Conservation (phyloP, 2,329 filamentous ascomycete genomes). For the Cucurbitaria berberidis region DNA sequence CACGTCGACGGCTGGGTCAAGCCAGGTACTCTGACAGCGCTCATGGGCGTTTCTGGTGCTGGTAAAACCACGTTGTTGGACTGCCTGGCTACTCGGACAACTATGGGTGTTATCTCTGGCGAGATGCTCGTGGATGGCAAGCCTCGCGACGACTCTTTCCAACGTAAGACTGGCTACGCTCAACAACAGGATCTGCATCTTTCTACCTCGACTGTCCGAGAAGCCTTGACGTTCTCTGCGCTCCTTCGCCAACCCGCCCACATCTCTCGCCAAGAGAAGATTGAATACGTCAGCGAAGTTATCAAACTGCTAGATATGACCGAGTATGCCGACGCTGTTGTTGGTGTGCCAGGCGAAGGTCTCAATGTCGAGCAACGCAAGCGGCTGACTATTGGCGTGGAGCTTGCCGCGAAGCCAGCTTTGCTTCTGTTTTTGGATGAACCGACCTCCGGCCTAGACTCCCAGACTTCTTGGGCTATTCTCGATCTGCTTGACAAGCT, state of each 20-base stretch:
- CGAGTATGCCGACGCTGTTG: conserved; percentile 85
- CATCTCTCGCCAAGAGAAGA: conserved; percentile 75
- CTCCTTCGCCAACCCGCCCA: conserved; percentile 81
- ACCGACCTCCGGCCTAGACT: conserved; percentile 91
- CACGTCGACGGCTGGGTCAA: conserved; percentile 93
- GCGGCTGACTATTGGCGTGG: conserved; percentile 92
- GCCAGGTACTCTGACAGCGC: conserved; percentile 80
- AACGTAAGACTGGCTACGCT: conserved; percentile 89
- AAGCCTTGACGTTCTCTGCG: conserved; percentile 86
- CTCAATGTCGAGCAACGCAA: conserved; percentile 69
- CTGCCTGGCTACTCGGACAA: conserved; percentile 82
- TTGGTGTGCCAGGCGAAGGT: conserved; percentile 89
- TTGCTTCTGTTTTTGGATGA: conserved; percentile 92
- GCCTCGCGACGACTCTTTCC: conserved; percentile 79
- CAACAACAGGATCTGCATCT: conserved; percentile 93
- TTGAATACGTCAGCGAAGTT: conserved; percentile 86
- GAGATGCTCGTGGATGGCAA: conserved; percentile 84
- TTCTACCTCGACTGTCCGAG: conserved; percentile 82
- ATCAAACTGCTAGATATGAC: conserved; percentile 92
- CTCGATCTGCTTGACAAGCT: conserved; percentile 86
- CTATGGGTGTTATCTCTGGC: conserved; percentile 86
- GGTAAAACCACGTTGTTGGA: conserved; percentile 92
- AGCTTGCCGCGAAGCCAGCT: conserved; percentile 88
- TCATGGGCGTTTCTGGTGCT: conserved; percentile 93
- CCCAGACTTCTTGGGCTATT: conserved; percentile 92